Conservation (phyloP, 176 grass and related monocot genomes). For the Oryza meridionalis region DNA sequence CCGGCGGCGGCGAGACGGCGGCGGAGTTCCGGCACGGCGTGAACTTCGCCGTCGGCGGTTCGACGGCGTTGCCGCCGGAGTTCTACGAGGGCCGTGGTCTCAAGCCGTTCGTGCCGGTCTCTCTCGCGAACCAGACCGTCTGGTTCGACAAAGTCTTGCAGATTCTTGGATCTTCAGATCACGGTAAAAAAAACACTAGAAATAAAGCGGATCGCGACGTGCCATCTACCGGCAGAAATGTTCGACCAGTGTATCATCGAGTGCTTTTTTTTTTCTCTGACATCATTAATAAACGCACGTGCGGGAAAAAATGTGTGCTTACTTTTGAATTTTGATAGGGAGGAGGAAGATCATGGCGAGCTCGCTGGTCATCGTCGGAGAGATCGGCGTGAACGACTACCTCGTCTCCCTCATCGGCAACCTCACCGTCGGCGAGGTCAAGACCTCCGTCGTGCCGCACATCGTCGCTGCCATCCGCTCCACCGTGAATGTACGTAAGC, state of each 20-base stretch:
- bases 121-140: conserved; percentile 43
- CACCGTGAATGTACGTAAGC: conserved; percentile 42
- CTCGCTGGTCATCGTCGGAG: conserved; percentile 42
- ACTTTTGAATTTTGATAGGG: too few species aligned
- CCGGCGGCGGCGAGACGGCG: conserved; percentile 36
- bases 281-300: not conserved
- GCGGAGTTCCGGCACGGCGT: conserved; percentile 52
- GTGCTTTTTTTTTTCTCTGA: not conserved
- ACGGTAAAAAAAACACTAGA: not conserved
- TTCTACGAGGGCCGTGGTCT: conserved; percentile 54
- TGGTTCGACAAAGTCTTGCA: conserved; percentile 52
- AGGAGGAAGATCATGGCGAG: not conserved
- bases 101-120: conserved; percentile 42
- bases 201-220: not conserved
- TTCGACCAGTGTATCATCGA: not conserved
- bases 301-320: not conserved
- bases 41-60: conserved; percentile 67
- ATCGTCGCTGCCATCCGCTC: conserved; percentile 48
- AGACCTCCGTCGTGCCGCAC: conserved; percentile 40
- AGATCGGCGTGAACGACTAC: conserved; percentile 74
- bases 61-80: conserved; percentile 47
- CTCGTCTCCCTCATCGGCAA: conserved; percentile 44
- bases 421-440: conserved; percentile 3
- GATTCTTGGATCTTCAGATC: conserved; percentile 37
- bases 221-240: not conserved